Conservation (phyloP, 176 grass and related monocot genomes). For the Poa pratensis region DNA sequence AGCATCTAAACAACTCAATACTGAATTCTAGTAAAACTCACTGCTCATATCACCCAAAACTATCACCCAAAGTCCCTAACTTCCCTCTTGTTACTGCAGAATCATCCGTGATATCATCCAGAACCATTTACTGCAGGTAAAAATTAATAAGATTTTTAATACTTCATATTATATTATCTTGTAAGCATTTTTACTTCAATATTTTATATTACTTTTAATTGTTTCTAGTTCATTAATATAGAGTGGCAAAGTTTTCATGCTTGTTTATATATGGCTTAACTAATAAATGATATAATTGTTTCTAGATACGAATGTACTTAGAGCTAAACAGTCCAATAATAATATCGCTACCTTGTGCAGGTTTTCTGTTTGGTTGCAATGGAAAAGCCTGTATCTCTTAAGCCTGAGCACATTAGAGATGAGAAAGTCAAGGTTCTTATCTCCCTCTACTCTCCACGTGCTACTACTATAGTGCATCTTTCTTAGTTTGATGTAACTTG, state of each 20-base stretch:
- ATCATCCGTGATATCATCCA: conserved; percentile 99
- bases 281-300: conserved; percentile 21
- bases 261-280: conserved; percentile 23
- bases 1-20: conserved; percentile 26
- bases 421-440: conserved; percentile 99
- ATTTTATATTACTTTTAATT: not conserved
- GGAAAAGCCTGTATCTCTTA: conserved; percentile 98
- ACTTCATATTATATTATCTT: conserved; percentile 25
- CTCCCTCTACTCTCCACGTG: conserved; percentile 29
- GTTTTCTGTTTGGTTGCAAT: conserved; percentile 99
- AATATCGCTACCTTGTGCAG: conserved; percentile 47
- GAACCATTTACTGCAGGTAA: conserved; percentile 97
- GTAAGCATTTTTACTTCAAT: conserved; percentile 18
- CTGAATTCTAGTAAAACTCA: conserved; percentile 26
- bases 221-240: conserved; percentile 6
- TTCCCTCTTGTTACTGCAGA: conserved; percentile 63
- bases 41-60: not conserved
- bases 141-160: conserved; percentile 30
- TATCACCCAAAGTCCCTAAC: conserved; percentile 35
- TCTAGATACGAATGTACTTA: conserved; percentile 27
- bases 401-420: conserved; percentile 99
- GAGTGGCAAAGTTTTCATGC: conserved; percentile 4
- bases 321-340: conserved; percentile 22
- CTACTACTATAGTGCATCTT: conserved; percentile 27
- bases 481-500: conserved; percentile 24